phyloP scores from a whole-genome alignment of 2,329 filamentous ascomycete genomes.

The Pseudopyricularia cyperi region DNA sequence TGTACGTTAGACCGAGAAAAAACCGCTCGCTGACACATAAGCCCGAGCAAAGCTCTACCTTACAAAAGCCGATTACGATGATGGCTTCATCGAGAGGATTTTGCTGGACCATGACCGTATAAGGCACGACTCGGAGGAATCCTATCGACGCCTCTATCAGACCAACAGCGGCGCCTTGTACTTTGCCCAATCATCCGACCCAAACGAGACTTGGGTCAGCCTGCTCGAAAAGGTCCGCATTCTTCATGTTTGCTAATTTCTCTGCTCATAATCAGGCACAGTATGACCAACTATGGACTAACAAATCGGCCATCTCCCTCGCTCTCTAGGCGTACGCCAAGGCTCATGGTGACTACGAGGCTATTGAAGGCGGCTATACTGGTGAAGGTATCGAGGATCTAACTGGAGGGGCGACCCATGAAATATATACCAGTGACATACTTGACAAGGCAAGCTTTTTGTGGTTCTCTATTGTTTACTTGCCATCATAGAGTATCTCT shows the following conservation, averaged over 20 bases:
- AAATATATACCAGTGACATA: conserved; percentile 57
- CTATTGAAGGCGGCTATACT: conserved; percentile 56
- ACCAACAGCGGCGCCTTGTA: conserved; percentile 56
- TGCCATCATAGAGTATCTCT: too few relatives aligned
- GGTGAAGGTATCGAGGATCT: conserved; percentile 37
- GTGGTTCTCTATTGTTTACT: neutral
- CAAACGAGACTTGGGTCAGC: conserved; percentile 62
- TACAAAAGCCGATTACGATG: conserved; percentile 48
- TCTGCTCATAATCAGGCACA: neutral
- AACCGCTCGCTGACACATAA: too few relatives aligned
- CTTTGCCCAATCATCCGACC: conserved; percentile 55
- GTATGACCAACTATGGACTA: neutral
- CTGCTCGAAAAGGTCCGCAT: conserved; percentile 45
- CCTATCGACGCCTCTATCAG: conserved; percentile 52
- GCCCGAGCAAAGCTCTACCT: conserved; percentile 27
- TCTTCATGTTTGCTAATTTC: too few relatives aligned
- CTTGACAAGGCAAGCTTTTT: conserved; percentile 40
- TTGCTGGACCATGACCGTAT: conserved; percentile 27
- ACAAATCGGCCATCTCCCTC: neutral
- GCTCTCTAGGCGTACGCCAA: conserved; percentile 47
- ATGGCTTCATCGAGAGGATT: conserved; percentile 34
- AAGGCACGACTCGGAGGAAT: conserved; percentile 38
- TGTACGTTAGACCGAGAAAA: neutral
- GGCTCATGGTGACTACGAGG: conserved; percentile 58
- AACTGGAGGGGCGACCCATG: conserved; percentile 56